These are phyloP conservation scores for Wickerhamomyces subpelliculosus DNA, from an alignment of 805 yeast genomes.

Conservation along the genomic window DNA sequence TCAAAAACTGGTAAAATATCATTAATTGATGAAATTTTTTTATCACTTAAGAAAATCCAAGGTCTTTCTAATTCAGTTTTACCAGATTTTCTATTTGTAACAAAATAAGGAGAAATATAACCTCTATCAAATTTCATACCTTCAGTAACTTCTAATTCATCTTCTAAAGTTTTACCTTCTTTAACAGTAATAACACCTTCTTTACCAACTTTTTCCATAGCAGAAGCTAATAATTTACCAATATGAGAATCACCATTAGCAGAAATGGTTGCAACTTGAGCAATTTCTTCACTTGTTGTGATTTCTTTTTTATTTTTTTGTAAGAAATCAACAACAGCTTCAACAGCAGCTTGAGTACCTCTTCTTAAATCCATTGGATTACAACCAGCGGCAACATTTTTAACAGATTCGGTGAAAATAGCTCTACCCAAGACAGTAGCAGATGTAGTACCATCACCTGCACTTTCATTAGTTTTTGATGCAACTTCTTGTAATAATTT, in stretches of 20 bases:
- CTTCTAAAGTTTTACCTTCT: constrained; percentile 96
- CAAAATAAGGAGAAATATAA: constrained; percentile 92
- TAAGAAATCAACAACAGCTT: constrained; percentile 80
- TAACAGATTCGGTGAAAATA: constrained; percentile 89
- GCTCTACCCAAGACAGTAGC: constrained; percentile 96
- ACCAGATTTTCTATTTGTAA: constrained; percentile 86
- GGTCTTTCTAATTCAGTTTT: constrained; percentile 96
- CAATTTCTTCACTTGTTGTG: constrained; percentile 90
- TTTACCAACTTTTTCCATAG: constrained; percentile 98
- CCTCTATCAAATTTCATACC: constrained; percentile 99
- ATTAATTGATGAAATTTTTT: constrained; percentile 83
- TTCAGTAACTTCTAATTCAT: constrained; percentile 93
- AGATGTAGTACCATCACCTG: constrained; percentile 98
- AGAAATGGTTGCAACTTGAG: constrained; percentile 96
- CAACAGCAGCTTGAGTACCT: constrained; percentile 96
- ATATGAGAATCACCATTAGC: constrained; percentile 95
- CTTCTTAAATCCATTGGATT: constrained; percentile 98
- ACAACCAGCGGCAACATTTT: constrained; percentile 98
- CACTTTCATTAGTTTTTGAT: constrained; percentile 91
- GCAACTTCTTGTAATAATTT: constrained; percentile 94
- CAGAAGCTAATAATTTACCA: constrained; percentile 84
- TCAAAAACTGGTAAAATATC: constrained; percentile 92
- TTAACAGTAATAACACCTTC: constrained; percentile 98
- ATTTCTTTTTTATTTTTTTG: constrained; percentile 85
- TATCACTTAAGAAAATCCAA: constrained; percentile 77